A percentile compares a stretch with the other conserved stretches of the same genome.
These are phyloP conservation scores for Boechera divaricarpa DNA, from an alignment of 345 rosid genomes.

Conservation along the genomic window DNA sequence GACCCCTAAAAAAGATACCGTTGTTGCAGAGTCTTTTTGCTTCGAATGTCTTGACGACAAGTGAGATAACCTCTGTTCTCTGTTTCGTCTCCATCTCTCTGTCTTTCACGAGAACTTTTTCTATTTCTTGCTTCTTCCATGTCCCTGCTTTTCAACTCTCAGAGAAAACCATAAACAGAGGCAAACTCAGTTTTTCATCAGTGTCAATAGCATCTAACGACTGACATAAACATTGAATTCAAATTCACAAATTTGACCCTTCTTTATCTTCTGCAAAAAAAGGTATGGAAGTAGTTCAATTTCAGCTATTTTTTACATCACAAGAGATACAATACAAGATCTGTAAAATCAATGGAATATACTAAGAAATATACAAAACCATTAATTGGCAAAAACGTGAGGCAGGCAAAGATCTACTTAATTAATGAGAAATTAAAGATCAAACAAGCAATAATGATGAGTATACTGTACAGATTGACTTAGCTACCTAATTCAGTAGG, in stretches of 20 bases:
- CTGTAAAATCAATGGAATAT: conserved; percentile 1
- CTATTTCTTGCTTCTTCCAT: conserved; percentile 27
- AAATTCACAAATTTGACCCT: conserved; percentile 21
- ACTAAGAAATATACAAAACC: conserved; percentile 27
- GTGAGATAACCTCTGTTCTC: conserved; percentile 35
- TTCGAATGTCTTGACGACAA: conserved; percentile 24
- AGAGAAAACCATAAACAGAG: conserved; percentile 33
- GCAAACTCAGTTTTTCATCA: conserved; percentile 37
- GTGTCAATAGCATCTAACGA: conserved; percentile 36
- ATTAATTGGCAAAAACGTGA: conserved; percentile 11
- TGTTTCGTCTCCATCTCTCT: conserved; percentile 43
- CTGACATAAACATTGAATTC: conserved; percentile 38
- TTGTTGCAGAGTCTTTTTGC: conserved; percentile 34
- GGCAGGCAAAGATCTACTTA: conserved; percentile 6
- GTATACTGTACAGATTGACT: conserved; percentile 10
- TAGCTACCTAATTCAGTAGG: conserved; percentile 14
- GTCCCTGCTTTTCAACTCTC: conserved; percentile 39
- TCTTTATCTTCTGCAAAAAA: conserved; percentile 29
- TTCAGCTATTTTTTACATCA: conserved; percentile 14
- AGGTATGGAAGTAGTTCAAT: conserved; percentile 6
- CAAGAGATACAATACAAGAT: conserved; percentile 24
- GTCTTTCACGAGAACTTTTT: conserved; percentile 32
- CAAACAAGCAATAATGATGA: neutral
- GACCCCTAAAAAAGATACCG: neutral
- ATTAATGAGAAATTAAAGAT: conserved; percentile 12